Evolutionary conservation across 176 grass and related monocot species (phyloP).

Genomic region (Thalia dealbata): DNA sequence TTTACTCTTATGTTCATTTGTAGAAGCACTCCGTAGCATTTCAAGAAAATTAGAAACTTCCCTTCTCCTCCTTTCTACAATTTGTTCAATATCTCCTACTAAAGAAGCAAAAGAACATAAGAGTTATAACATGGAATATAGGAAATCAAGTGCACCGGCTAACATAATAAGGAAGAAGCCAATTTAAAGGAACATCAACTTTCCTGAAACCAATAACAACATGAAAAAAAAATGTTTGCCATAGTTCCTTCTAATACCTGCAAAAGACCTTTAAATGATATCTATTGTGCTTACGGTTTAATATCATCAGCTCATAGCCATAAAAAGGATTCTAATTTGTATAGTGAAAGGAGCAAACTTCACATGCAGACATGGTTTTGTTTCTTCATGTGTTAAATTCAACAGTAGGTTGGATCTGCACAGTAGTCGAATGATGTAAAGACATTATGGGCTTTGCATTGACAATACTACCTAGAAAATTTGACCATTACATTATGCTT

Average conservation of each 20-base stretch:
- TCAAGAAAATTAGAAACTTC: slow-evolving; percentile 73
- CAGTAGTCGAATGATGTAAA: background rate
- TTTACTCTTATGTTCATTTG: slow-evolving; percentile 22
- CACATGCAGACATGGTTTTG: background rate
- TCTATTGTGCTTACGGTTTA: background rate
- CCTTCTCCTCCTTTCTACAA: slow-evolving; percentile 45
- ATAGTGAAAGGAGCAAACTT: background rate
- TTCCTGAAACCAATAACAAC: background rate
- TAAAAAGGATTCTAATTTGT: background rate
- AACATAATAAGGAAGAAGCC: background rate
- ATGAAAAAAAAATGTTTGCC: background rate
- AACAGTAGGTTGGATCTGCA: background rate
- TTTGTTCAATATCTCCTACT: slow-evolving; percentile 50
- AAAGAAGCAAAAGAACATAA: slow-evolving; percentile 1
- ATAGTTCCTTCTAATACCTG: background rate
- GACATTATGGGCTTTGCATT: background rate
- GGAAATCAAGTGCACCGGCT: background rate
- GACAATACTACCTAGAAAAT: background rate
- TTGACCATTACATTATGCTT: background rate
- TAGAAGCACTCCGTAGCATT: slow-evolving; percentile 75
- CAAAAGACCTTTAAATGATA: background rate
- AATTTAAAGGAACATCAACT: background rate
- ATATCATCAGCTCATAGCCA: background rate
- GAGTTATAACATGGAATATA: slow-evolving; percentile 8
- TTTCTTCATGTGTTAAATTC: background rate